These are phyloP conservation scores for Exophiala spinifera DNA, from an alignment of 2,329 filamentous ascomycete genomes.

Conservation along the genomic window DNA sequence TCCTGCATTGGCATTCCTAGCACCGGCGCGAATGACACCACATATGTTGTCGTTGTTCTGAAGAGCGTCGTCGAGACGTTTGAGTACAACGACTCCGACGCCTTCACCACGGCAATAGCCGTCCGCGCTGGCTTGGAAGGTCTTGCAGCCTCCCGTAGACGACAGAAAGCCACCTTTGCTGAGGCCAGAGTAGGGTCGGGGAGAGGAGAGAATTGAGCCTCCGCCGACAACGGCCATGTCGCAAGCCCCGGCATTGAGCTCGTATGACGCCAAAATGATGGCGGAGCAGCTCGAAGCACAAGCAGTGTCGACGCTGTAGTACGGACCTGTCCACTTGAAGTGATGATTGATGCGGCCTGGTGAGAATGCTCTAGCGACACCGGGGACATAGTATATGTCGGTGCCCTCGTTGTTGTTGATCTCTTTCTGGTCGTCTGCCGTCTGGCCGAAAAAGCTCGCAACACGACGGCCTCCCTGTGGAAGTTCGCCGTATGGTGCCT, in stretches of 20 bases:
- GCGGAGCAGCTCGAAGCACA: constrained; percentile 70
- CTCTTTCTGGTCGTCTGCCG: constrained; percentile 29
- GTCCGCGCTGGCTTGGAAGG: constrained; percentile 24
- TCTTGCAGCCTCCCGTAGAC: constrained; percentile 30
- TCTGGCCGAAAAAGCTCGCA: constrained; percentile 60
- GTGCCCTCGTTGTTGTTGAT: constrained; percentile 27
- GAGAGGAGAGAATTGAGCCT: constrained; percentile 64
- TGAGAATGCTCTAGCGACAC: constrained; percentile 27
- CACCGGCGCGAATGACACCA: constrained; percentile 26
- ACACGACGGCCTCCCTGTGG: constrained; percentile 57
- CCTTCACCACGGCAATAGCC: constrained; percentile 33
- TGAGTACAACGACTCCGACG: constrained; percentile 26
- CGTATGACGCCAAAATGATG: constrained; percentile 62
- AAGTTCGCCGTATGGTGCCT: constrained; percentile 63
- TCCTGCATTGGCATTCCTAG: constrained; percentile 27
- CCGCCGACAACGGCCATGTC: constrained; percentile 73
- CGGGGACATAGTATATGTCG: constrained; percentile 30
- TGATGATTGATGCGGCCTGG: constrained; percentile 67
- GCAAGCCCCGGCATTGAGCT: constrained; percentile 66
- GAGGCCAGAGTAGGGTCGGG: constrained; percentile 34
- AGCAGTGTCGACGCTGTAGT: constrained; percentile 70
- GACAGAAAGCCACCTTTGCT: constrained; percentile 44
- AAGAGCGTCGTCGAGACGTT: constrained; percentile 25
- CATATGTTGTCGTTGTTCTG: constrained; percentile 25
- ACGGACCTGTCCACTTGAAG: constrained; percentile 71